Base-by-base conservation (phyloP, 1,284 basidiomycete species). In the Neotropicomus parvogracilis region DNA sequence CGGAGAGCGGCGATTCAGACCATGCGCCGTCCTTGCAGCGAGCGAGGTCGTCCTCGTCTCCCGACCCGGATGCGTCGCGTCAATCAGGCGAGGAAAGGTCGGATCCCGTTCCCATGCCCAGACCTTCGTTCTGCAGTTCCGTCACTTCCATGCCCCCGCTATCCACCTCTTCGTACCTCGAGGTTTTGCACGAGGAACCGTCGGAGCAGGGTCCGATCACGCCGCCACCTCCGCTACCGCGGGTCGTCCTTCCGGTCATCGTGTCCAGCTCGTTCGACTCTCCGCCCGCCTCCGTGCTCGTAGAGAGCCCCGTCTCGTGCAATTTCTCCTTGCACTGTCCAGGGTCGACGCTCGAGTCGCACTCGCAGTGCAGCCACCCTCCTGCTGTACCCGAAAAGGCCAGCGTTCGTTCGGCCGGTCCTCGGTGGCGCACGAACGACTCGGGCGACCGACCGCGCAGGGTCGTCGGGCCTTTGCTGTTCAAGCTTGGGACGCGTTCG, bases 141-240 rank as follows among this genome's bases (percentile, higher is more conserved):
- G 31, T 52, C 2, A 67, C 49, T 28, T 61, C 60, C 3, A 28
- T 52, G 0, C 52, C 54, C 11, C 61, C 59, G 3, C 16, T 68
- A 9, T 64, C 64, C 1, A 28, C 46, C 12, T 52, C 63, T 34
- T 60, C 63, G 0, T 34, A 36, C 42, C 60, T 64, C 41, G 62
- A 68, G 41, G 64, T 64, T 28, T 46, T 64, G 0, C 66, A 53
- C 1, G 66, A 67, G 44, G 66, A 64, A 17, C 64, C 64, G 3
- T 57, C 41, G 21, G 60, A 60, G 28, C 53, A 53, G 26, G 35
- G 26, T 6, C 60, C 48, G 3, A 26, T 57, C 49, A 52, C 50
- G 0, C 53, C 55, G 4, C 51, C 45, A 21, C 44, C 35, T 8
- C 41, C 32, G 4, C 33, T 44, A 4, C 33, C 40, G 2, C 28